Evolutionary conservation across 1,139 yeast species (phyloP), one percentile per base, ranked within the genome.

Genomic region (Arxiozyma telluris): DNA sequence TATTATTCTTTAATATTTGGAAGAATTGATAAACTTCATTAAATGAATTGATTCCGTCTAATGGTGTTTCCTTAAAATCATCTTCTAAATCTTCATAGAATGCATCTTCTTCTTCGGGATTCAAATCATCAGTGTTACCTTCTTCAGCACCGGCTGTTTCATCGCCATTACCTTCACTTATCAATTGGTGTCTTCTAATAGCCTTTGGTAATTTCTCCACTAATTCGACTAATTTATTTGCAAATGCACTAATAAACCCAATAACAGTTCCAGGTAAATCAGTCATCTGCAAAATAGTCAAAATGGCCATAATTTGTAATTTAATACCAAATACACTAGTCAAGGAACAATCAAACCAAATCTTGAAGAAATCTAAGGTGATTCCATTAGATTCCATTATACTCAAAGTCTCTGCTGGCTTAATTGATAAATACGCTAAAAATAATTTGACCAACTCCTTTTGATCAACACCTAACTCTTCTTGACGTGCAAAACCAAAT

Each of bases 261-360:
- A 52, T 57, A 15, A 72, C 57, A 23, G 67, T 59, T 25, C 62
- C 63, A 41, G 78, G 76, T 17, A 74, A 50, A 43, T 68, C 71
- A n/a, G 73, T 72, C 23, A 73, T 56, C 18, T 71, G 64, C 46
- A 81, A 61, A 34, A 81, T 59, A 1, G 80, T 70, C 50, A 89
- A 68, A 52, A 86, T 72, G 0, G 94, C 91, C 58, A 89, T 66
- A 12, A 81, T 75, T 46, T 87, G 82, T 49, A 91, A 72, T 68
- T 89, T 90, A 65, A 87, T 76, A 62, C 88, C 95, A 63, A 83
- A 87, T 3, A 89, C 96, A 53, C 93, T 76, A 25, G 77, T 76
- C 60, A 88, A 77, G 41, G 72, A 71, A 9, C 82, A 76, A 49
- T 76, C 74, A 63, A 86, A 80, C 96, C 96, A 90, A 51, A 76